Evolutionary conservation across 805 yeast species (phyloP).

Genomic region (Pichia rugopelliculosa): DNA sequence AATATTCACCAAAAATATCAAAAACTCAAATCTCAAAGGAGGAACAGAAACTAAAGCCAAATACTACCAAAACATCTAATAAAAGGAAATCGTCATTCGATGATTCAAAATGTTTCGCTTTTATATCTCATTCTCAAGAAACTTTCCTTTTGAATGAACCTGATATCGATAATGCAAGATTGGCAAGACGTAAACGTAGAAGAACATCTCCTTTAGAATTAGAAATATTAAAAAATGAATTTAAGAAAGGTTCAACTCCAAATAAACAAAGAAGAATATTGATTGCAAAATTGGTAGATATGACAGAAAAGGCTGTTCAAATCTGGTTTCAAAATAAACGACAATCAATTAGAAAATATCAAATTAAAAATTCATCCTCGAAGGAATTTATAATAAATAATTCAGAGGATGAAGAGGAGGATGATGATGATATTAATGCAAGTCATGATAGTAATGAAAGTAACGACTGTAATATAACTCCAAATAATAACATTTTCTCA

Average conservation of each 20-base stretch:
- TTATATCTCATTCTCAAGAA: constrained; percentile 87
- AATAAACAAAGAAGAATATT: constrained; percentile 65
- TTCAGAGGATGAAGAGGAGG: background rate
- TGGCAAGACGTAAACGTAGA: constrained; percentile 91
- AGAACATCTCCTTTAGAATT: constrained; percentile 89
- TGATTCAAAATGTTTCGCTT: constrained; percentile 54
- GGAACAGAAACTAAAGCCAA: background rate
- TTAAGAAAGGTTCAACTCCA: constrained; percentile 72
- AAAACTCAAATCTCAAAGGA: background rate
- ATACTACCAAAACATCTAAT: background rate
- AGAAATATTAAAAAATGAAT: constrained; percentile 73
- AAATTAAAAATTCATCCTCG: background rate
- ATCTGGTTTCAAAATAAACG: constrained; percentile 97
- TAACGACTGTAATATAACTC: background rate
- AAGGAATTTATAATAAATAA: background rate
- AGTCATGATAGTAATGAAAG: background rate
- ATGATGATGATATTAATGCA: constrained; percentile 2
- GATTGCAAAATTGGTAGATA: constrained; percentile 73
- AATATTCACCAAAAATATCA: background rate
- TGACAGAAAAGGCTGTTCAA: constrained; percentile 98
- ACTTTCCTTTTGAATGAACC: constrained; percentile 83
- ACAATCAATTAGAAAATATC: constrained; percentile 59
- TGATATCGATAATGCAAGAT: constrained; percentile 77
- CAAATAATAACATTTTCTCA: background rate
- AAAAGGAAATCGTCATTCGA: constrained; percentile 17